A percentile compares a stretch with the other conserved stretches of the same genome.
These are phyloP conservation scores for Hymenochaete sp. DNA, from an alignment of 1,284 basidiomycete genomes.

Conservation along the genomic window DNA sequence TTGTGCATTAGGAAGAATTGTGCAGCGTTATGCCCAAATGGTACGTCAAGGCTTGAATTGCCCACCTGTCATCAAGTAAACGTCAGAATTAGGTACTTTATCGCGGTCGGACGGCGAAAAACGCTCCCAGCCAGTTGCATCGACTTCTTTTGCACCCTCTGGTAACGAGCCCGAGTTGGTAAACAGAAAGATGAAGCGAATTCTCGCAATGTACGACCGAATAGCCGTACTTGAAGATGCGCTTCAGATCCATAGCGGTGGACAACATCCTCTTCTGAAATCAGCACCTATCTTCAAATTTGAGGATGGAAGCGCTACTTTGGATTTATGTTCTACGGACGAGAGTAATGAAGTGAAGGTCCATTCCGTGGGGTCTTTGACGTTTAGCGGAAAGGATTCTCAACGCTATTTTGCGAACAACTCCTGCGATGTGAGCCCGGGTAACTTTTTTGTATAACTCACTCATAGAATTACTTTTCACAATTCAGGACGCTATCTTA, in stretches of 20 bases:
- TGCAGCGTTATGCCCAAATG: neutral
- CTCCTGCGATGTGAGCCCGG: conserved; percentile 5
- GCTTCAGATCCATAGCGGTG: conserved; percentile 14
- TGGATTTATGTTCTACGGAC: too few species aligned
- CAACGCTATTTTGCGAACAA: conserved; percentile 5
- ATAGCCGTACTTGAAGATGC: conserved; percentile 20
- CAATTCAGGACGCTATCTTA: conserved; percentile 8
- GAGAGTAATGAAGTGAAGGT: neutral
- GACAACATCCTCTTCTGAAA: conserved; percentile 22
- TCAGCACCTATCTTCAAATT: conserved; percentile 9
- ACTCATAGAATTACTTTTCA: neutral
- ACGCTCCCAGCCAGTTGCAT: too few species aligned
- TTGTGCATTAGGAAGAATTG: neutral
- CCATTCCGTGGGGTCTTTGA: conserved; percentile 6
- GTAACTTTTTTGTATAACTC: neutral
- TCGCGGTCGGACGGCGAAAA: too few species aligned
- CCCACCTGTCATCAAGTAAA: neutral
- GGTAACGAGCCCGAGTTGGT: too few species aligned
- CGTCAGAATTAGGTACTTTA: too few species aligned
- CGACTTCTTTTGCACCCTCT: too few species aligned
- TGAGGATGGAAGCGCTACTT: neutral
- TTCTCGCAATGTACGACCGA: conserved; percentile 18
- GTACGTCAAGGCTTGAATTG: neutral
- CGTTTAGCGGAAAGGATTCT: conserved; percentile 2
- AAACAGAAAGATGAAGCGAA: too few species aligned